phyloP scores from a whole-genome alignment of 106 monocot genomes.

The Platanthera zijinensis region DNA sequence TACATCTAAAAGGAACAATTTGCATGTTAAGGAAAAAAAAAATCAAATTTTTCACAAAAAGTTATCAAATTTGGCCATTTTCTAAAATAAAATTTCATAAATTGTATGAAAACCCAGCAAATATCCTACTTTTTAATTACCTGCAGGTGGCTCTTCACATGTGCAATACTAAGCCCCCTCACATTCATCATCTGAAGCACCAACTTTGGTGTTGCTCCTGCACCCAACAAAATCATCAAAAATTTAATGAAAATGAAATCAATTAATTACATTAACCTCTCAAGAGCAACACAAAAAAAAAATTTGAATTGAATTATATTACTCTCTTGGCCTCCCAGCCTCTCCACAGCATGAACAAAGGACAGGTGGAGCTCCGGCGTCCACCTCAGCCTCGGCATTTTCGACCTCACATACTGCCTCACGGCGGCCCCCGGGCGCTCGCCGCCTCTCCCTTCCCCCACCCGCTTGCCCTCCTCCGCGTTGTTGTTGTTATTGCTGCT shows the following conservation, averaged over 20 bases:
- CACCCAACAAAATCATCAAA: conserved; percentile 1
- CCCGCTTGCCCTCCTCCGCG: conserved; percentile 14
- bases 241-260: background rate
- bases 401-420: conserved; percentile 69
- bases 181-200: conserved; percentile 61
- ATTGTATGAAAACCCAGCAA: background rate
- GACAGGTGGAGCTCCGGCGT: conserved; percentile 62
- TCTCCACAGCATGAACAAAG: conserved; percentile 63
- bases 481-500: conserved; percentile 2
- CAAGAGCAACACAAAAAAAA: background rate
- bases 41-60: background rate
- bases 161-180: conserved; percentile 37
- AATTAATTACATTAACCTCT: background rate
- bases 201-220: conserved; percentile 58
- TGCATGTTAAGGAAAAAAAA: background rate
- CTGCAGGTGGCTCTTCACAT: conserved; percentile 59
- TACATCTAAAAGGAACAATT: conserved; percentile 23
- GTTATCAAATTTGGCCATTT: background rate
- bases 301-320: background rate
- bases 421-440: conserved; percentile 17
- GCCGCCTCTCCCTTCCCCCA: conserved; percentile 12
- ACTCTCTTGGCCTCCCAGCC: conserved; percentile 78
- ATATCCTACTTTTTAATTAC: conserved; percentile 3
- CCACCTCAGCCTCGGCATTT: conserved; percentile 63
- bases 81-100: background rate